Evolutionary conservation across 331 rosid genomes (phyloP).

Genomic region (Arachis monticola): DNA sequence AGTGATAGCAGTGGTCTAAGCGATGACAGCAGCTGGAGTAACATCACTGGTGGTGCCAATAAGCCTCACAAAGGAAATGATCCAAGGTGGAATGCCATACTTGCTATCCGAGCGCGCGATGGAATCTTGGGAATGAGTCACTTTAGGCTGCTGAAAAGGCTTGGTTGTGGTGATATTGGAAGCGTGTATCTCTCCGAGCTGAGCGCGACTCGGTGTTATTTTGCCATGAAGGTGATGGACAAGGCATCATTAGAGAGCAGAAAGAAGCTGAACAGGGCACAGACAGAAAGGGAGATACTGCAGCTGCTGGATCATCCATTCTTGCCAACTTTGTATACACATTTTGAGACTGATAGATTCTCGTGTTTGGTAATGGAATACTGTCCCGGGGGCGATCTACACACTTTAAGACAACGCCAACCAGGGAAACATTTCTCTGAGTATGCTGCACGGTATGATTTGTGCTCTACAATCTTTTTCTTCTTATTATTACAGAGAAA

Average conservation of each 20-base stretch:
- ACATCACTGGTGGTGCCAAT: conserved; percentile 83
- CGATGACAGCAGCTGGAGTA: conserved; percentile 95
- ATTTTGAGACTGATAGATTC: conserved; percentile 92
- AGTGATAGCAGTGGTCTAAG: conserved; percentile 94
- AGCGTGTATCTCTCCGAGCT: conserved; percentile 96
- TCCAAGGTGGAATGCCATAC: conserved; percentile 95
- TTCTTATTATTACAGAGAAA: too few species aligned
- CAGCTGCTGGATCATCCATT: conserved; percentile 97
- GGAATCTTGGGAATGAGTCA: conserved; percentile 94
- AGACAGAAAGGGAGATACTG: conserved; percentile 93
- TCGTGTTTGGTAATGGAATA: conserved; percentile 96
- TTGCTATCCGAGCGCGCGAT: conserved; percentile 80
- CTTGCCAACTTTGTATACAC: conserved; percentile 89
- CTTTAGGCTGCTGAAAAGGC: conserved; percentile 79
- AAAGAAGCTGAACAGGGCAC: conserved; percentile 90
- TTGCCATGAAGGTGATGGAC: conserved; percentile 98
- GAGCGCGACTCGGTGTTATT: conserved; percentile 87
- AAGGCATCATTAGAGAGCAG: conserved; percentile 90
- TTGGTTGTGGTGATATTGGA: conserved; percentile 97
- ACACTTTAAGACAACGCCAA: conserved; percentile 90
- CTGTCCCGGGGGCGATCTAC: conserved; percentile 97
- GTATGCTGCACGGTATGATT: conserved; percentile 89
- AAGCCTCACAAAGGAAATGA: conserved; percentile 97
- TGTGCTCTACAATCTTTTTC: neutral
- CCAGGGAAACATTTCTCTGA: conserved; percentile 96